Base-by-base conservation (phyloP, 1,139 yeast genomes). In the Hyphopichia wangnamkhiaoensis region DNA sequence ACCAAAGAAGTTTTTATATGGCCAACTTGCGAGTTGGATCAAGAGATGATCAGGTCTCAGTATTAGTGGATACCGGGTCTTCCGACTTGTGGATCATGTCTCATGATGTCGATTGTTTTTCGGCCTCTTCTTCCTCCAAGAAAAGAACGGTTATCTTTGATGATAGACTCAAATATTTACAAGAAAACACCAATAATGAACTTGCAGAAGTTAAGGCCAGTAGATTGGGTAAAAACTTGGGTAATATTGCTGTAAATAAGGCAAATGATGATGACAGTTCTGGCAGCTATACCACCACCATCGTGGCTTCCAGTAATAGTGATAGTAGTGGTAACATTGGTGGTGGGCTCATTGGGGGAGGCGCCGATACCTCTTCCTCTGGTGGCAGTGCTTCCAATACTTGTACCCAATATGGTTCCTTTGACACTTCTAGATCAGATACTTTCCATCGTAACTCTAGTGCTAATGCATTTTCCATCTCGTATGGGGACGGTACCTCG, bases 401-500 rank as follows among this genome's bases (percentile, higher is more conserved):
- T 2, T 71, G 76, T 49, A 66, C 74, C 1, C 38, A 53, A 5
- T 58, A 59, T 41, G 78, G 78, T 2, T 64, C 75, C 2, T 71
- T 71, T 49, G 53, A 61, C 41, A 67, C 73, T 14, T 63, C 46
- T 2, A 44, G 48, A 5, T 67, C 74, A 3, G 56, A 53, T 35
- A 37, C 70, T 1, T 71, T 67, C 55, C 47, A 53, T n/a, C 39
- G 45, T 30, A 72, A 71, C 47, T 21, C 40, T 34, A 52, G 72
- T 2, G 71, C 71, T 3, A 57, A 63, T 2, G 42, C 44, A 1
- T 72, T 72, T 45, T 14, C 34, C 36, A 84, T 84, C 49, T 44
- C 62, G 23, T 87, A 87, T 51, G 91, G 82, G 24, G 95, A 86
- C 56, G 54, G 59, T 6, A 70, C 87, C 19, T 67, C 58, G 50